Percentiles rank a stretch among this genome's conserved stretches.
Evolutionary conservation across 768 basidiomycete genomes (phyloP).

Genomic region (Mycena latifolia): DNA sequence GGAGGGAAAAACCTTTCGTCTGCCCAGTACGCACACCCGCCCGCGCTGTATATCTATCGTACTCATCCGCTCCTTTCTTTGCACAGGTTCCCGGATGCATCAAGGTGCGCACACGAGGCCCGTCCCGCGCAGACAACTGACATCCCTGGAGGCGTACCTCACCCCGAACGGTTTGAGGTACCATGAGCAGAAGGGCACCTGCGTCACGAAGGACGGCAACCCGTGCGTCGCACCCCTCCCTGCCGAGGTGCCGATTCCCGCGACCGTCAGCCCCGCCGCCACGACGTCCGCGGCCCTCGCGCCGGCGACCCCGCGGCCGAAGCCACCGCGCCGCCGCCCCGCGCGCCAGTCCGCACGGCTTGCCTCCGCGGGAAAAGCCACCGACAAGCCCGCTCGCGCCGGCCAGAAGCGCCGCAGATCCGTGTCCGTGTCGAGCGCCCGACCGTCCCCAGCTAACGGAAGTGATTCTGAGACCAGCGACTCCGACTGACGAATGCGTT

Average conservation of each 20-base stretch:
- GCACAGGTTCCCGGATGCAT: neutral
- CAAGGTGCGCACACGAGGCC: neutral
- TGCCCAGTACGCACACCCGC: conserved; percentile 12
- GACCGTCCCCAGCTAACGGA: neutral
- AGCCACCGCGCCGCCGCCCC: neutral
- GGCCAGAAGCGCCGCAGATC: neutral
- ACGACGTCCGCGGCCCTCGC: neutral
- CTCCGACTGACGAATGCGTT: neutral
- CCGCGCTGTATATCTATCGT: neutral
- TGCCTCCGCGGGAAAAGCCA: neutral
- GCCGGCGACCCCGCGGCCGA: neutral
- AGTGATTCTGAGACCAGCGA: neutral
- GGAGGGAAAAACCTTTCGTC: neutral
- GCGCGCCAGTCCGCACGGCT: neutral
- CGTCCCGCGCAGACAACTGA: neutral
- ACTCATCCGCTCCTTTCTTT: neutral
- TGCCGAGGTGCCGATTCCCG: neutral
- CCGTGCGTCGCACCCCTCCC: neutral
- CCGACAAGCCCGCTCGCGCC: neutral
- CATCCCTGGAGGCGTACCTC: neutral
- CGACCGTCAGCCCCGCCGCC: conserved; percentile 1
- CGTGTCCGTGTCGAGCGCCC: neutral
- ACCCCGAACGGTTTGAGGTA: neutral
- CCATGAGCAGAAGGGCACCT: neutral
- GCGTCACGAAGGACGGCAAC: neutral